These are phyloP conservation scores for Trichomonas vaginalis DNA, from an alignment of 208 protist genomes.

Conservation along the genomic window DNA sequence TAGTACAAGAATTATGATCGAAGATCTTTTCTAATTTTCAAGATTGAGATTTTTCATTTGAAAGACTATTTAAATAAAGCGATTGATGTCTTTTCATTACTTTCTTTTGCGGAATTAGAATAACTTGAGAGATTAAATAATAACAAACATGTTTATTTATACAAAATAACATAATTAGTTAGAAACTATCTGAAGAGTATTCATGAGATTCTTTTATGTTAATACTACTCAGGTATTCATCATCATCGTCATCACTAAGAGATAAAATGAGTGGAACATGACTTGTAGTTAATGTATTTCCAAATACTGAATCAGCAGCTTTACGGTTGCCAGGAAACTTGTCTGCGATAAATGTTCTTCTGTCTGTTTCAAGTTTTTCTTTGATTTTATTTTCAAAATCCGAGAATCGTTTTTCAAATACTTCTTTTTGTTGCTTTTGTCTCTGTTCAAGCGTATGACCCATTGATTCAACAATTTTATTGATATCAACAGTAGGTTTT, in stretches of 20 bases:
- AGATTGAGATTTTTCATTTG: too few relatives aligned
- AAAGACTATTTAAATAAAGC: too few relatives aligned
- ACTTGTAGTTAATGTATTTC: background rate
- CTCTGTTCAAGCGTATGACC: background rate
- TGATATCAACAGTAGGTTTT: background rate
- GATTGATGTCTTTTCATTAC: too few relatives aligned
- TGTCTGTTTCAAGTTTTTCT: background rate
- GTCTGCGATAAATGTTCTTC: background rate
- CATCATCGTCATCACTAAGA: background rate
- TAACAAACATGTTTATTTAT: too few relatives aligned
- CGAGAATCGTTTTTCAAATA: background rate
- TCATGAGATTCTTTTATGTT: background rate
- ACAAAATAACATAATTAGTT: too few relatives aligned
- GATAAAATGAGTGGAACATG: background rate
- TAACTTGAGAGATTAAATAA: too few relatives aligned
- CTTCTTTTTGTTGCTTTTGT: background rate
- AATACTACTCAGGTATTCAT: background rate
- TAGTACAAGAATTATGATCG: too few relatives aligned
- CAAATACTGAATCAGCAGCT: background rate
- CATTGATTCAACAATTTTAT: background rate
- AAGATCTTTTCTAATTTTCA: too few relatives aligned
- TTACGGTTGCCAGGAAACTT: background rate
- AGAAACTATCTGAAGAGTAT: background rate
- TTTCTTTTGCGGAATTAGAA: too few relatives aligned
- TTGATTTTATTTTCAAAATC: background rate